phyloP scores from a whole-genome alignment of 345 rosid species.

The Citrus maxima region DNA sequence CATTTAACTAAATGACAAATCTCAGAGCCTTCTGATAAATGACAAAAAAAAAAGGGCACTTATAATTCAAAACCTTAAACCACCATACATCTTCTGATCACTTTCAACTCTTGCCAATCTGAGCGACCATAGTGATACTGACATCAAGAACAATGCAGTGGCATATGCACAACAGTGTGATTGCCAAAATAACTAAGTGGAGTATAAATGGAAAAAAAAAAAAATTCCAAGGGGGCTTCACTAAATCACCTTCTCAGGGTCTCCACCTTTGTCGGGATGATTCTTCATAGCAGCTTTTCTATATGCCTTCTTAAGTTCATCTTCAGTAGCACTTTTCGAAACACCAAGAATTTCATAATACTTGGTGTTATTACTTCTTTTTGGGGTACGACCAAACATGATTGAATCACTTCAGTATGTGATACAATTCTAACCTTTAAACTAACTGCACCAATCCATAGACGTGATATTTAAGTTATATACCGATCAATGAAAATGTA shows the following conservation, averaged over 20 bases:
- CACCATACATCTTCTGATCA: neutral
- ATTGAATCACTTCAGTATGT: constrained; percentile 20
- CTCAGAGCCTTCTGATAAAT: neutral
- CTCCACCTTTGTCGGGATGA: constrained; percentile 73
- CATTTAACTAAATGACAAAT: neutral
- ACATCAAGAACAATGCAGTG: neutral
- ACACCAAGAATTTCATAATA: constrained; percentile 49
- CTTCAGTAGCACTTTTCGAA: constrained; percentile 40
- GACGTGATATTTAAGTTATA: neutral
- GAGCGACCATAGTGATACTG: neutral
- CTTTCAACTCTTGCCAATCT: neutral
- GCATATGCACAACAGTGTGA: neutral
- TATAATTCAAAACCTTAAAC: neutral
- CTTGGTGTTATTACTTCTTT: constrained; percentile 35
- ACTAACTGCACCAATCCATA: neutral
- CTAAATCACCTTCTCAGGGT: constrained; percentile 51
- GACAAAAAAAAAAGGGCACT: neutral
- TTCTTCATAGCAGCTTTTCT: constrained; percentile 57
- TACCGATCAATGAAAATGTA: neutral
- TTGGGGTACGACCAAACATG: constrained; percentile 53
- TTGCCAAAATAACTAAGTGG: neutral
- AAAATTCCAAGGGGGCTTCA: neutral
- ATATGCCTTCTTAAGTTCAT: constrained; percentile 63
- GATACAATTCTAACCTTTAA: neutral
- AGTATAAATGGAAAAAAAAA: neutral